A percentile compares a stretch with the other conserved stretches of the same genome.
These are phyloP conservation scores for Periconia sp. DNA, from an alignment of 2,329 filamentous ascomycete genomes.

Conservation along the genomic window DNA sequence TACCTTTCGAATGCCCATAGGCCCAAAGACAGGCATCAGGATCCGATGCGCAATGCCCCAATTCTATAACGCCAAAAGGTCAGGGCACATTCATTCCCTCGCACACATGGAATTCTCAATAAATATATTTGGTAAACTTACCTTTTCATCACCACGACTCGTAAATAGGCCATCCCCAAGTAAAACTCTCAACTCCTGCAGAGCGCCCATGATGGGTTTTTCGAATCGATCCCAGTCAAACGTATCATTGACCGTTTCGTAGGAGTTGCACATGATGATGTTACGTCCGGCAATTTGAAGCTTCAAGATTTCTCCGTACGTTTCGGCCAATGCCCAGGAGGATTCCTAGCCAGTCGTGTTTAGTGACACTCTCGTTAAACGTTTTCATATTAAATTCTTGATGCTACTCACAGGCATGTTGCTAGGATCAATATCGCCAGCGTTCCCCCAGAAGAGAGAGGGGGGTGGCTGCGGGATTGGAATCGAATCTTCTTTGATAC, in stretches of 20 bases:
- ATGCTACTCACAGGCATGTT: slow-evolving; percentile 8
- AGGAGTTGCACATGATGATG: slow-evolving; percentile 50
- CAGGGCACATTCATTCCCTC: background rate
- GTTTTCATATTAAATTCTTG: background rate
- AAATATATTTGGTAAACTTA: background rate
- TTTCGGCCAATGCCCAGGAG: slow-evolving; percentile 14
- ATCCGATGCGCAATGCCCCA: slow-evolving; percentile 43
- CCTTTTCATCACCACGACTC: slow-evolving; percentile 9
- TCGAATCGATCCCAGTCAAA: slow-evolving; percentile 13
- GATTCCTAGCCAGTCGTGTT: background rate
- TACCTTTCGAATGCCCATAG: background rate
- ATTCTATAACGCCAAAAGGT: slow-evolving; percentile 3
- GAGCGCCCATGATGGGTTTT: slow-evolving; percentile 7
- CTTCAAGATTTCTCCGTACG: slow-evolving; percentile 61
- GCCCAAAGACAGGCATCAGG: slow-evolving; percentile 41
- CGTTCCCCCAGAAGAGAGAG: slow-evolving; percentile 16
- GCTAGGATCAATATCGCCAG: slow-evolving; percentile 22
- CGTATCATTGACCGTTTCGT: slow-evolving; percentile 15
- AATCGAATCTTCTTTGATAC: background rate
- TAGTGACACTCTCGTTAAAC: background rate
- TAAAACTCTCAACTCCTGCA: slow-evolving; percentile 12
- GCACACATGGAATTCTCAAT: background rate
- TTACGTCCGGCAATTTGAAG: slow-evolving; percentile 54
- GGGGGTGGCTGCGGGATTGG: slow-evolving; percentile 18
- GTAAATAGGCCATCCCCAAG: slow-evolving; percentile 17